Conservation (phyloP, 441 rosid species). For the Pelargonium cotyledonis region DNA sequence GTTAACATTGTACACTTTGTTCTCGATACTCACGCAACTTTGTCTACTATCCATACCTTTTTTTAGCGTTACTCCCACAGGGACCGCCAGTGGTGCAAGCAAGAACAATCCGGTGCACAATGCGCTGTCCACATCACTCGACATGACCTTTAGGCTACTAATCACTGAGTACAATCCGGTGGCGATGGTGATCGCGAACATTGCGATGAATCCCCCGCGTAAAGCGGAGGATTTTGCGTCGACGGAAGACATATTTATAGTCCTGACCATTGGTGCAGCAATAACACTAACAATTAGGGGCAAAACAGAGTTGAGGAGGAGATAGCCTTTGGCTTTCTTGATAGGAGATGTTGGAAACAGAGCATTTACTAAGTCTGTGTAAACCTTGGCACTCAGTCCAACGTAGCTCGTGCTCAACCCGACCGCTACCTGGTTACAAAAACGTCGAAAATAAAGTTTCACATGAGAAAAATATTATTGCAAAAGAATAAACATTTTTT, state of each 20-base stretch:
- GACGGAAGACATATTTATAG: not conserved
- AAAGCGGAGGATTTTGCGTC: not conserved
- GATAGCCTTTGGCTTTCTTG: slow-evolving; percentile 46
- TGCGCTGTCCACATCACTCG: slow-evolving; percentile 22
- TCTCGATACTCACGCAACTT: slow-evolving; percentile 21
- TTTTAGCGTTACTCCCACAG: slow-evolving; percentile 27
- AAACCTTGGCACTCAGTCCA: slow-evolving; percentile 72
- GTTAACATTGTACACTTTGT: slow-evolving; percentile 22
- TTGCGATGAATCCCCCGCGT: slow-evolving; percentile 30
- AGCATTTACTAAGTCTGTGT: slow-evolving; percentile 48
- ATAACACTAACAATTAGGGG: slow-evolving; percentile 40
- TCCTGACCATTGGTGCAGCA: slow-evolving; percentile 35
- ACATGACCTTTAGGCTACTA: slow-evolving; percentile 37
- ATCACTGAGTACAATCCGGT: slow-evolving; percentile 60
- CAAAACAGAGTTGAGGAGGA: slow-evolving; percentile 52
- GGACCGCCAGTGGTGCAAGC: slow-evolving; percentile 45
- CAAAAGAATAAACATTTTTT: no score
- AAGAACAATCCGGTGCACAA: slow-evolving; percentile 43
- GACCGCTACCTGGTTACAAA: slow-evolving; percentile 22
- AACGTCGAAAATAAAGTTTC: no score
- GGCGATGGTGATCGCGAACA: slow-evolving; percentile 51
- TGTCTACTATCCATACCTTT: slow-evolving; percentile 18
- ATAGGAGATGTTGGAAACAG: slow-evolving; percentile 25
- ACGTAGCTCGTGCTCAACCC: slow-evolving; percentile 70
- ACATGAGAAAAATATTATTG: no score